phyloP scores from a whole-genome alignment of 2,329 filamentous ascomycete genomes.

The Epichloe uncinata region DNA sequence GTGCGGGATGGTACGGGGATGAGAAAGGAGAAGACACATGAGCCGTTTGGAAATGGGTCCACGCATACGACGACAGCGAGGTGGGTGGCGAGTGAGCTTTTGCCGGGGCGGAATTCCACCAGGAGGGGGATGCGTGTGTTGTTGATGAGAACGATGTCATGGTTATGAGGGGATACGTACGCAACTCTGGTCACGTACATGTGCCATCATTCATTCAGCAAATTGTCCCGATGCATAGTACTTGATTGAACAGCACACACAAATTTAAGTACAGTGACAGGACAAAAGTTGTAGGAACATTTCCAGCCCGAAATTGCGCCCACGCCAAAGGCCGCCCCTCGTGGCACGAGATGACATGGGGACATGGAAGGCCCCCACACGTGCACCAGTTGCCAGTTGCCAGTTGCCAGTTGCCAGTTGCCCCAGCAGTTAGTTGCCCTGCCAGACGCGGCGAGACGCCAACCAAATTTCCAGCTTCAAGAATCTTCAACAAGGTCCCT shows the following conservation, averaged over 20 bases:
- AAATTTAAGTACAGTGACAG: no score
- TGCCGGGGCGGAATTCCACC: constrained; percentile 37
- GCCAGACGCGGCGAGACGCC: neutral
- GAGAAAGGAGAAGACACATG: constrained; percentile 29
- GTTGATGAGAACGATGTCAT: neutral
- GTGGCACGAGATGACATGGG: constrained; percentile 38
- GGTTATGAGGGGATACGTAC: neutral
- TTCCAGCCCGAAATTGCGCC: constrained; percentile 34
- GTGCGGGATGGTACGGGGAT: constrained; percentile 13
- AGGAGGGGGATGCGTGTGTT: constrained; percentile 28
- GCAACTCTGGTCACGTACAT: neutral
- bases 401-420: neutral
- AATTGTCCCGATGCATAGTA: neutral
- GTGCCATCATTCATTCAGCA: neutral
- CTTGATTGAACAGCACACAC: neutral
- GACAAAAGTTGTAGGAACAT: no score
- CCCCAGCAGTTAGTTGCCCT: constrained; percentile 3
- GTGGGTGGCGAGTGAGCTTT: constrained; percentile 41
- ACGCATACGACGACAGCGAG: constrained; percentile 44
- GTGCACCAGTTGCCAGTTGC: no score
- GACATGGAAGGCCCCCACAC: neutral
- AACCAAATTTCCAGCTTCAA: neutral
- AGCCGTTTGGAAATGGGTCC: constrained; percentile 43
- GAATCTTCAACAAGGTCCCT: no score
- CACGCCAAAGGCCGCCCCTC: constrained; percentile 17